Evolutionary conservation across 2,329 filamentous ascomycete species (phyloP).

Genomic region (Fonsecaea multimorphosa): DNA sequence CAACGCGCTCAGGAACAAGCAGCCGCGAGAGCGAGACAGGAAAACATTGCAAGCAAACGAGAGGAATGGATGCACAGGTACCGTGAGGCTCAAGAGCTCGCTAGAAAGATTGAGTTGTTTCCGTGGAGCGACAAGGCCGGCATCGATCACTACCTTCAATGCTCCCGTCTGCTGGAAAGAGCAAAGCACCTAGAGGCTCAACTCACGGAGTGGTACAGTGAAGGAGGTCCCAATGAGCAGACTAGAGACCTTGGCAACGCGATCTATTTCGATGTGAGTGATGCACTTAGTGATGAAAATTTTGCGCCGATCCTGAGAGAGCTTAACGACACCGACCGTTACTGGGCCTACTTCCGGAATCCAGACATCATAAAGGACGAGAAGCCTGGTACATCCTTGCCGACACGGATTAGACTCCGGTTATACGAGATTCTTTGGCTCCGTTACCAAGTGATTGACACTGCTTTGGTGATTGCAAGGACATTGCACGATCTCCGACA

Average conservation of each 20-base stretch:
- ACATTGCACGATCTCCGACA: slow-evolving; percentile 9
- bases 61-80: neutral
- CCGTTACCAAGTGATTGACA: slow-evolving; percentile 1
- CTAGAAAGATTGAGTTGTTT: neutral
- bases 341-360: slow-evolving; percentile 4
- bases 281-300: neutral
- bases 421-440: slow-evolving; percentile 4
- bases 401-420: neutral
- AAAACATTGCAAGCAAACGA: neutral
- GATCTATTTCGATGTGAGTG: neutral
- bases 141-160: slow-evolving; percentile 9
- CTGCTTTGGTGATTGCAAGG: slow-evolving; percentile 3
- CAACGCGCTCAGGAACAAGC: neutral
- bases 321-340: neutral
- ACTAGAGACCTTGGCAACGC: slow-evolving; percentile 11
- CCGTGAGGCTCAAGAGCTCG: neutral
- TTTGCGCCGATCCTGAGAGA: slow-evolving; percentile 1
- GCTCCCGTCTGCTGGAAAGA: neutral
- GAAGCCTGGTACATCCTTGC: slow-evolving; percentile 4
- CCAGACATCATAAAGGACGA: slow-evolving; percentile 3
- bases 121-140: slow-evolving; percentile 7
- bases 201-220: neutral
- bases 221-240: neutral
- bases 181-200: slow-evolving; percentile 9
- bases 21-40: slow-evolving; percentile 7